Percentiles rank a stretch among this genome's conserved stretches.
Conservation (phyloP, 1,284 basidiomycete species). For the Uromyces viciae-fabae region DNA sequence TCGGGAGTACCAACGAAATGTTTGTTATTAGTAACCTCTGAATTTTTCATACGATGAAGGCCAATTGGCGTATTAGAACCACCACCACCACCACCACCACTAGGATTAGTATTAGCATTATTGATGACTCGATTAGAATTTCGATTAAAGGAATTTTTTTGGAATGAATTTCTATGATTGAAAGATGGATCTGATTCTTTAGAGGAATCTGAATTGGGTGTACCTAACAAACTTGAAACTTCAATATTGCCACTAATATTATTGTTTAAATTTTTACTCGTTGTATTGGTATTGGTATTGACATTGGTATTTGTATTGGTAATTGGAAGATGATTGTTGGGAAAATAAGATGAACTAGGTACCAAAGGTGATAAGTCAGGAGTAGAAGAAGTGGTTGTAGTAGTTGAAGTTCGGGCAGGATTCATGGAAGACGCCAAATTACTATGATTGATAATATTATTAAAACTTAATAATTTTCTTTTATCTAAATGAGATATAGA, state of each 20-base stretch:
- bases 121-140: no score
- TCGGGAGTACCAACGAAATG: conserved; percentile 90
- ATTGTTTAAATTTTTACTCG: background rate
- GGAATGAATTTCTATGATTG: background rate
- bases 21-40: conserved; percentile 45
- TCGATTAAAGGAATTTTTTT: no score
- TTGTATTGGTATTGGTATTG: background rate
- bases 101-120: no score
- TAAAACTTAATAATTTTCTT: conserved; percentile 48
- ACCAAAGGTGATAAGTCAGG: conserved; percentile 34
- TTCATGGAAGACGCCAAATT: background rate
- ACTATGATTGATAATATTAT: background rate
- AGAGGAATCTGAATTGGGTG: conserved; percentile 13
- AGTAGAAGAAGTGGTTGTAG: background rate
- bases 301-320: background rate
- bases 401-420: background rate
- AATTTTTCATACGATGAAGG: conserved; percentile 18
- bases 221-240: no score
- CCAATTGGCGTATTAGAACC: no score
- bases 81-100: no score
- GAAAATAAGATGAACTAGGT: conserved; percentile 29
- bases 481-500: conserved; percentile 62
- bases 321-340: no score
- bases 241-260: background rate
- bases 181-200: conserved; percentile 17